Evolutionary conservation across 2,329 filamentous ascomycete species (phyloP).

Genomic region (Meredithiella fracta): DNA sequence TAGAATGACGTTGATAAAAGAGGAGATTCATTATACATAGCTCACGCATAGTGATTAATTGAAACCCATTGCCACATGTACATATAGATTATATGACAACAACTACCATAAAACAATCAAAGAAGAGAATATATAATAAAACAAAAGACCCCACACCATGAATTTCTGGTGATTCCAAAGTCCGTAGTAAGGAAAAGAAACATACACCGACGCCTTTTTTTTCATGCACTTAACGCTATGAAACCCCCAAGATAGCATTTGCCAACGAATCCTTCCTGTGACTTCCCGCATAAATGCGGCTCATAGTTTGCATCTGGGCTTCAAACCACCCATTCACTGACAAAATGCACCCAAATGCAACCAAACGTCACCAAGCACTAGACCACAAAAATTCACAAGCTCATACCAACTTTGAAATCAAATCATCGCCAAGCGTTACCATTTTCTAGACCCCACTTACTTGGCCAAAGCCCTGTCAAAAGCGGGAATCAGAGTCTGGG

Average conservation of each 20-base stretch:
- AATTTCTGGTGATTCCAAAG: not conserved
- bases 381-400: not conserved
- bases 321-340: not conserved
- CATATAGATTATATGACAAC: not conserved
- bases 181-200: conserved; percentile 1
- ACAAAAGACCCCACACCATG: not conserved
- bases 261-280: no score
- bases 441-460: conserved; percentile 16
- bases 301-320: not conserved
- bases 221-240: not conserved
- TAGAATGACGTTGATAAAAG: no score
- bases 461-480: conserved; percentile 44
- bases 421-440: not conserved
- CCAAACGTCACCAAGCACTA: not conserved
- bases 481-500: conserved; percentile 89
- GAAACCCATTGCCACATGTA: no score
- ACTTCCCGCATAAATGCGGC: not conserved
- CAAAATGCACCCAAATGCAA: not conserved
- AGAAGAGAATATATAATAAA: conserved; percentile 4
- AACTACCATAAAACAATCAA: not conserved
- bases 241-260: not conserved
- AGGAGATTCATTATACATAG: no score
- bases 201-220: conserved; percentile 2
- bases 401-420: not conserved
- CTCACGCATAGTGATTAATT: no score